phyloP scores from a whole-genome alignment of 2,329 filamentous ascomycete genomes.

The Sclerotinia glacialis region DNA sequence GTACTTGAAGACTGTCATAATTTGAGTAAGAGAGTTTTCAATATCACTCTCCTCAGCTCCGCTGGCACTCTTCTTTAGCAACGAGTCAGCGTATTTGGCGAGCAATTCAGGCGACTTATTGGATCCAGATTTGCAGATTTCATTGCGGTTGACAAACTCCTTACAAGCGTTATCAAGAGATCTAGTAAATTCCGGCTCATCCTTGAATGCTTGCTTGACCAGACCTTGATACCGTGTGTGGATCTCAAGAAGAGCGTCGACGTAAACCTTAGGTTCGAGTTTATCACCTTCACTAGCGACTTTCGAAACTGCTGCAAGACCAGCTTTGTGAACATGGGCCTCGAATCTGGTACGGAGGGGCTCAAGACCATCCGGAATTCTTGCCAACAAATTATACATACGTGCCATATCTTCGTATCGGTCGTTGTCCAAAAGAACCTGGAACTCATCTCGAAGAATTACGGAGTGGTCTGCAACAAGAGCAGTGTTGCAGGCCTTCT shows the following conservation, averaged over 20 bases:
- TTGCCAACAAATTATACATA: conserved; percentile 89
- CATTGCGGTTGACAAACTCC: conserved; percentile 97
- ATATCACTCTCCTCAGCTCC: conserved; percentile 92
- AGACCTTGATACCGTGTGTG: conserved; percentile 90
- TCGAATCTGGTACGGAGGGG: conserved; percentile 86
- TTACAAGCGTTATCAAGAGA: conserved; percentile 95
- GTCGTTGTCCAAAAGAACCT: conserved; percentile 88
- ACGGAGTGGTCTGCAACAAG: conserved; percentile 84
- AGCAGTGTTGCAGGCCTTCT: conserved; percentile 82
- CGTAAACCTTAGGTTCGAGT: conserved; percentile 93
- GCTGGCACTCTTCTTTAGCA: conserved; percentile 89
- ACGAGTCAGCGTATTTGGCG: conserved; percentile 90
- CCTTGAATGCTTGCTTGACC: conserved; percentile 88
- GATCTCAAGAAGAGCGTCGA: conserved; percentile 90
- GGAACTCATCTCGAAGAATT: conserved; percentile 92
- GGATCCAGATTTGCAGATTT: conserved; percentile 88
- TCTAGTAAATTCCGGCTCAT: conserved; percentile 94
- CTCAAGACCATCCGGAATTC: conserved; percentile 88
- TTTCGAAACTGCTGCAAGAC: conserved; percentile 84
- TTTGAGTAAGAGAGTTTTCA: conserved; percentile 81
- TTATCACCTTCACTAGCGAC: conserved; percentile 83
- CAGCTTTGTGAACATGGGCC: conserved; percentile 86
- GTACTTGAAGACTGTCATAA: conserved; percentile 99
- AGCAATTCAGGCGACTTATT: conserved; percentile 93
- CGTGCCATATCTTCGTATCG: conserved; percentile 91